A percentile compares a stretch with the other conserved stretches of the same genome.
phyloP scores from a whole-genome alignment of 1,284 basidiomycete genomes.

The Rhodotorula sp. region DNA sequence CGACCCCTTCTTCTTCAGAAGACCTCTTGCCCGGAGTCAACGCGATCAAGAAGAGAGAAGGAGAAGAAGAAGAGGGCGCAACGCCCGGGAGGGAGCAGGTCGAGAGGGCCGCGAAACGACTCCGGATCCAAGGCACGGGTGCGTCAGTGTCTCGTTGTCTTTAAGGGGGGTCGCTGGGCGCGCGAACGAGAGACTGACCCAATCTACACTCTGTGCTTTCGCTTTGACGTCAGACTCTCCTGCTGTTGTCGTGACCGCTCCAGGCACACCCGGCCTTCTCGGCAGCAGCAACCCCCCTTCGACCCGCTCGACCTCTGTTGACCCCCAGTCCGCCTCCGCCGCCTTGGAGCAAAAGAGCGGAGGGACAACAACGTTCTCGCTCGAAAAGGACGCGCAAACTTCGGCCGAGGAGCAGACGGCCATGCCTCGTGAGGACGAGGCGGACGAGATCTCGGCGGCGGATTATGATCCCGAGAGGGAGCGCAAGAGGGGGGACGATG shows the following conservation, averaged over 20 bases:
- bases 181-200: neutral
- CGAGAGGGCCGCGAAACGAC: slow-evolving; percentile 28
- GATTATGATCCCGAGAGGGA: slow-evolving; percentile 89
- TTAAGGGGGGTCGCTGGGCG: neutral
- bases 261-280: neutral
- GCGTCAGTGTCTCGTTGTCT: neutral
- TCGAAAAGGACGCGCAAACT: slow-evolving; percentile 19
- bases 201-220: neutral
- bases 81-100: slow-evolving; percentile 35
- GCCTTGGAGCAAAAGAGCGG: slow-evolving; percentile 12
- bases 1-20: neutral
- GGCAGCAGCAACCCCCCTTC: neutral
- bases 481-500: slow-evolving; percentile 77
- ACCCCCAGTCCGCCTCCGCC: slow-evolving; percentile 6
- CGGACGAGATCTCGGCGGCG: slow-evolving; percentile 72
- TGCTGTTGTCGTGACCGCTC: neutral
- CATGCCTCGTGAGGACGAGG: slow-evolving; percentile 43
- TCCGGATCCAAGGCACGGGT: slow-evolving; percentile 31
- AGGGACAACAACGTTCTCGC: neutral
- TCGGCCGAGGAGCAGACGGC: neutral
- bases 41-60: neutral
- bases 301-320: slow-evolving; percentile 14
- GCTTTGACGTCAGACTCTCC: neutral
- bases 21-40: neutral
- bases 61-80: neutral